A percentile compares a stretch with the other conserved stretches of the same genome.
phyloP scores from a whole-genome alignment of 192 early-diverging fungal species.

The Rhizophlyctis rosea region DNA sequence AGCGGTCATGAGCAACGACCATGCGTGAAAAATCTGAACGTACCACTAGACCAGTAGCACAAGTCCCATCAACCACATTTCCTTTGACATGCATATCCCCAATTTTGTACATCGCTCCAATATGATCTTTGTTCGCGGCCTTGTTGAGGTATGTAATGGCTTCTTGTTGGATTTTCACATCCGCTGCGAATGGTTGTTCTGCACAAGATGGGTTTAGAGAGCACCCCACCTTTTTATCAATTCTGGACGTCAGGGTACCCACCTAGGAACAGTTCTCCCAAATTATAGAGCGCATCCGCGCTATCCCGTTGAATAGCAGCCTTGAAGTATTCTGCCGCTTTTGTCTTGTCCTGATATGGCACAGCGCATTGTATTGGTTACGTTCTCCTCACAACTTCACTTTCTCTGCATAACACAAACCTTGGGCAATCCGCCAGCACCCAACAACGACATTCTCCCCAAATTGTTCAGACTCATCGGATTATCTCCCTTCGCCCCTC shows the following conservation, averaged over 20 bases:
- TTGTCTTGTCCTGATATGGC: neutral
- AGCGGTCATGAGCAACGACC: neutral
- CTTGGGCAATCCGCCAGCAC: slow-evolving; percentile 21
- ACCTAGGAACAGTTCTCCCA: neutral
- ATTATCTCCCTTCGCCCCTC: slow-evolving; percentile 63
- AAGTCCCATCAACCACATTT: too few relatives aligned
- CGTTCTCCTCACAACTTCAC: too few relatives aligned
- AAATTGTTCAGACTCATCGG: slow-evolving; percentile 67
- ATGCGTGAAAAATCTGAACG: too few relatives aligned
- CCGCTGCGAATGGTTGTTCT: too few relatives aligned
- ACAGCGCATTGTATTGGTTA: too few relatives aligned
- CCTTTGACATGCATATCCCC: slow-evolving; percentile 68
- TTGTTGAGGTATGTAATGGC: slow-evolving; percentile 54
- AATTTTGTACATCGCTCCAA: slow-evolving; percentile 78
- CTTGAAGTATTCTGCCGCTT: neutral
- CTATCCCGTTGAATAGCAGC: neutral
- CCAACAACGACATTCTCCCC: slow-evolving; percentile 79
- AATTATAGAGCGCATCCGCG: neutral
- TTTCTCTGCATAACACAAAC: neutral
- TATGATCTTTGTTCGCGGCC: slow-evolving; percentile 63
- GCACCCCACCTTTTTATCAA: too few relatives aligned
- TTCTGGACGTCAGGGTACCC: too few relatives aligned
- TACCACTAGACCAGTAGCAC: too few relatives aligned
- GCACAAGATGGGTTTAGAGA: slow-evolving; percentile 10
- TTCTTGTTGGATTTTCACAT: slow-evolving; percentile 20